Percentiles rank a stretch among this genome's conserved stretches.
These are phyloP conservation scores for Trichosanthes cucumerina DNA, from an alignment of 306 rosid genomes.

Conservation along the genomic window DNA sequence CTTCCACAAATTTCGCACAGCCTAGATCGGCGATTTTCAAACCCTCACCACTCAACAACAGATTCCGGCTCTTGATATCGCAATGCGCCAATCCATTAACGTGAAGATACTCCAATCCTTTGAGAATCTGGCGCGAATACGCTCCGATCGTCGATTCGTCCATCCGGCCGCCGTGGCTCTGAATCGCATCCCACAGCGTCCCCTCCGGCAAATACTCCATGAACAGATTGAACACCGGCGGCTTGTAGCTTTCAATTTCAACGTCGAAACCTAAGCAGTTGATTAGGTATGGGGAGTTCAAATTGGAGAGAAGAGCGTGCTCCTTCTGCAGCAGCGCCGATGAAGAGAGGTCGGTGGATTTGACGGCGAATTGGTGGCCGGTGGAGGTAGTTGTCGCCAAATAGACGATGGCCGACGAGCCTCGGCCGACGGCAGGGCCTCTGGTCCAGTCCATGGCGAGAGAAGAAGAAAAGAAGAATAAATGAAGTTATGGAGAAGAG, in stretches of 20 bases:
- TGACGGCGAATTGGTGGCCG: constrained; percentile 27
- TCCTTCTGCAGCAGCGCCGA: constrained; percentile 26
- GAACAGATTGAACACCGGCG: constrained; percentile 27
- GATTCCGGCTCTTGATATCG: constrained; percentile 43
- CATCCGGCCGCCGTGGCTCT: constrained; percentile 15
- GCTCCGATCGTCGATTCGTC: constrained; percentile 22
- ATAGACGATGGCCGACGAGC: constrained; percentile 36
- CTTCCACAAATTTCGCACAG: constrained; percentile 28
- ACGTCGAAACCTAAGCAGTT: constrained; percentile 28
- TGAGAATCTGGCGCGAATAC: constrained; percentile 32
- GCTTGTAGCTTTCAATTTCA: background rate
- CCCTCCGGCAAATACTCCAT: constrained; percentile 41
- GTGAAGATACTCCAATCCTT: constrained; percentile 40
- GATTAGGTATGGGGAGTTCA: constrained; percentile 24
- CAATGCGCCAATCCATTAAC: constrained; percentile 33
- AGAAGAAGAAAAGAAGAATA: background rate
- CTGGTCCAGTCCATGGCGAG: constrained; percentile 31
- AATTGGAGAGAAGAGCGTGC: constrained; percentile 22
- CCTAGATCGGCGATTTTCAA: constrained; percentile 46
- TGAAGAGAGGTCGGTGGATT: constrained; percentile 24
- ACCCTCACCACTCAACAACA: constrained; percentile 16
- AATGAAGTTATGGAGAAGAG: background rate
- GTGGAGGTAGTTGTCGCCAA: constrained; percentile 16
- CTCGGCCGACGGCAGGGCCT: constrained; percentile 38
- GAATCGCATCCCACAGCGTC: constrained; percentile 29